A percentile compares a stretch with the other conserved stretches of the same genome.
Conservation (phyloP, 805 yeast genomes). For the Priceomyces fermenticarens region DNA sequence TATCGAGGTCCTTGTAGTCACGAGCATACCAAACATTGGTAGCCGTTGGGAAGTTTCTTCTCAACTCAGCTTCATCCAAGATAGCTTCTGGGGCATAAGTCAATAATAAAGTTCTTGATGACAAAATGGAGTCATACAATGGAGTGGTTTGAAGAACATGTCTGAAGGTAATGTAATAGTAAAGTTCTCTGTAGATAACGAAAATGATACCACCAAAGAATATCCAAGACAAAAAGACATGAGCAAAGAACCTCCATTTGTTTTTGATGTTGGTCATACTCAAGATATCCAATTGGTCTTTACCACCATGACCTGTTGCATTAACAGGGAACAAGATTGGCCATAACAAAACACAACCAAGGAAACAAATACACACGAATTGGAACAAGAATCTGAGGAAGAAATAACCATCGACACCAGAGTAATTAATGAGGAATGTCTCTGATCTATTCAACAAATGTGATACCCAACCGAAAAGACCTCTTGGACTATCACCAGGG, state of each 20-base stretch:
- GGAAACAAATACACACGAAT: constrained; percentile 48
- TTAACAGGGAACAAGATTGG: constrained; percentile 73
- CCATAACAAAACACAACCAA: constrained; percentile 56
- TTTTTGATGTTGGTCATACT: constrained; percentile 61
- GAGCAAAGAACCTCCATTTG: constrained; percentile 68
- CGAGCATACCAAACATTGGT: constrained; percentile 61
- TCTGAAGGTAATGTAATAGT: constrained; percentile 66
- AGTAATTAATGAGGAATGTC: constrained; percentile 60
- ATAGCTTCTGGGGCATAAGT: constrained; percentile 59
- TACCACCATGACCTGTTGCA: constrained; percentile 61
- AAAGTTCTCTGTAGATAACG: constrained; percentile 70
- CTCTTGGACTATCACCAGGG: constrained; percentile 43
- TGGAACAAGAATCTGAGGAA: constrained; percentile 63
- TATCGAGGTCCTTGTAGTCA: constrained; percentile 54
- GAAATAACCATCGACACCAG: constrained; percentile 76
- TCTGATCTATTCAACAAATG: constrained; percentile 54
- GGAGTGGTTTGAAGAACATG: constrained; percentile 76
- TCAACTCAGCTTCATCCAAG: constrained; percentile 48
- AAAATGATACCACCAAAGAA: constrained; percentile 65
- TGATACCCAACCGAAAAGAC: constrained; percentile 54
- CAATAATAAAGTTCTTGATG: constrained; percentile 70
- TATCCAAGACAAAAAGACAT: constrained; percentile 72
- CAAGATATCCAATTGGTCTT: constrained; percentile 60
- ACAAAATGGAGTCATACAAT: constrained; percentile 61
- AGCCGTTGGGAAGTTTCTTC: constrained; percentile 61